Evolutionary conservation across 2,329 filamentous ascomycete species (phyloP), one percentile per base, ranked within the genome.

Genomic region (Paracamarosporium sp.): DNA sequence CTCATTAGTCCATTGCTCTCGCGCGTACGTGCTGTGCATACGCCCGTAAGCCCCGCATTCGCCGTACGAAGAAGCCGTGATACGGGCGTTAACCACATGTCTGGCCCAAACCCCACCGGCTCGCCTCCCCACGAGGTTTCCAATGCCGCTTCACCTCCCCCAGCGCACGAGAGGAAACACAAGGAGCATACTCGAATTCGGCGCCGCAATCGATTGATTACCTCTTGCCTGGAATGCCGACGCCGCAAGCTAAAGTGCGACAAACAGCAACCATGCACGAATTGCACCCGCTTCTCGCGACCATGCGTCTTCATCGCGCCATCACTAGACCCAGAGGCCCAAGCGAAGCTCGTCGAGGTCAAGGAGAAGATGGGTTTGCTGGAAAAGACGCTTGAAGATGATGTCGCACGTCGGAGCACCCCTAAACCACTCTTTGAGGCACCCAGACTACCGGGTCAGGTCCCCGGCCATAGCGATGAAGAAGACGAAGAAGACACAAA

Each of bases 221-320:
- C 70, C 15, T 76, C 73, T 5, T 77, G 75, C 52, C 69, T 77
- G 17, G 75, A 77, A 60, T 77, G 74, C 71, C 85, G 91, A 36
- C 85, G 90, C 22, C 85, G 91, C 38, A 94, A 94, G 76, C 80
- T 93, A 55, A 91, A 90, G 73, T 94, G 91, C 78, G 88, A 91
- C 78, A 92, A 91, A 71, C 76, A 81, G 20, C 84, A 89, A 50
- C 89, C 91, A 59, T 94, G 90, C 71, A 82, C 82, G 62, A 91
- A 91, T 74, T 90, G 87, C 74, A 76, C 74, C n/a, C 78, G 81
- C 50, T 81, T 79, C 68, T 68, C 72, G n/a, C 78, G 82, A 17
- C 79, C 83, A 62, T 86, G 83, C 64, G 73, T 90, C 35, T 91
- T 90, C 69, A 81, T 92, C 33, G 85, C 87, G 2, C 84, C 87